Evolutionary conservation across 179 eudicot species (phyloP), one percentile per base, ranked within the genome.

Genomic region (Vitellaria paradoxa): DNA sequence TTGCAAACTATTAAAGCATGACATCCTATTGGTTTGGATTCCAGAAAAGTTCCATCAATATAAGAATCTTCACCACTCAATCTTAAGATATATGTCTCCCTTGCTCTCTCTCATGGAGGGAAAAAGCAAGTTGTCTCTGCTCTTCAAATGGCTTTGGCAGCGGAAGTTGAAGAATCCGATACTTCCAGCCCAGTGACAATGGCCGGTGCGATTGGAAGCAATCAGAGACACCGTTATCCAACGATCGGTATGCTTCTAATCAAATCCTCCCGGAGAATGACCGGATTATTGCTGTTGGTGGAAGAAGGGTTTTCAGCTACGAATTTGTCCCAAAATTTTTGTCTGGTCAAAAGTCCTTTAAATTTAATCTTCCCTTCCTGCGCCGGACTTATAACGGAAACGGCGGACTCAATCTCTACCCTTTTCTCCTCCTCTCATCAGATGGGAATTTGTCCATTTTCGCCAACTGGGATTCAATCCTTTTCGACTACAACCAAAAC

Each of bases 381-480:
- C 80, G 62, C 9, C 64, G 67, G 9, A 88, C 91, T 0, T 79
- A 79, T n/a, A 82, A 85, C 24, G 62, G 46, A 55, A 68, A 78
- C 0, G 83, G 83, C 1, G 89, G 90, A 14, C 78, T 79, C 24
- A 93, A 93, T 76, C 82, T 89, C 21, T 93, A 93, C 72, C 96
- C 97, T 3, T 86, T 93, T 72, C 78, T 91, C 21, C 92, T 88
- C 78, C 79, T 91, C 6, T 84, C 88, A 5, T 84, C 93, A 10
- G 90, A 93, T 23, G 94, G 96, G 1, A 81, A 87, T 77, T 37
- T 93, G 40, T 93, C 91, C 85, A 80, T 93, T 37, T 84, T 93
- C 17, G 92, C 96, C 53, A 91, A 93, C 87, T 66, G 78, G 73
- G 87, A 40, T 68, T 81, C 97, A 12, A 85, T 93, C 53, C 78